Evolutionary conservation across 1,139 yeast genomes (phyloP).

Genomic region (Yamadazyma buinensis): DNA sequence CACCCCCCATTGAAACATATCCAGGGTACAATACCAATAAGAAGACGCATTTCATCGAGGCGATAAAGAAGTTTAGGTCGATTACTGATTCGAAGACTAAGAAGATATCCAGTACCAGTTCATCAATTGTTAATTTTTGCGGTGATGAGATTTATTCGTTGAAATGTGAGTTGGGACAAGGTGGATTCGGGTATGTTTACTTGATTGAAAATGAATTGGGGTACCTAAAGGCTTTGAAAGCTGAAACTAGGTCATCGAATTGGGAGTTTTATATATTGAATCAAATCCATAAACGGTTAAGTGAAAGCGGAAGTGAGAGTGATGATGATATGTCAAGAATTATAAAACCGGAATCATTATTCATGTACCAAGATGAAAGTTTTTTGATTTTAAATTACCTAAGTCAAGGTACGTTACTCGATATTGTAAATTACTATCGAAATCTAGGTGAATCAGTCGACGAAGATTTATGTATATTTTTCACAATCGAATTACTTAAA

Average conservation of each 20-base stretch:
- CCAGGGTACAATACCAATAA: constrained; percentile 23
- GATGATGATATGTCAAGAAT: constrained; percentile 9
- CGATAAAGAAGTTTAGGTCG: constrained; percentile 30
- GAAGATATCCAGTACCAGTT: constrained; percentile 30
- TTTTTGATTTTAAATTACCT: constrained; percentile 67
- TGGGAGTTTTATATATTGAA: constrained; percentile 82
- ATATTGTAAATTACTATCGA: constrained; percentile 55
- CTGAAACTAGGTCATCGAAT: constrained; percentile 63
- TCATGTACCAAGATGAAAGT: constrained; percentile 67
- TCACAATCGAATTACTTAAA: constrained; percentile 61
- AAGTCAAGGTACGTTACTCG: constrained; percentile 72
- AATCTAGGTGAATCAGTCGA: constrained; percentile 38
- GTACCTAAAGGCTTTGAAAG: constrained; percentile 61
- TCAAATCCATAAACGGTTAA: constrained; percentile 45
- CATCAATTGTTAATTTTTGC: constrained; percentile 43
- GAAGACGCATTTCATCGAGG: constrained; percentile 14
- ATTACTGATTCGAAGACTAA: constrained; percentile 33
- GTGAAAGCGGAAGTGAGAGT: constrained; percentile 8
- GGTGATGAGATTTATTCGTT: constrained; percentile 55
- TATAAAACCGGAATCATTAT: constrained; percentile 51
- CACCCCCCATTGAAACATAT: constrained; percentile 24
- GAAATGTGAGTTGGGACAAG: constrained; percentile 65
- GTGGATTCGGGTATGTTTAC: constrained; percentile 79
- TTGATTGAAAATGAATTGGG: constrained; percentile 67
- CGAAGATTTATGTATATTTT: constrained; percentile 61